Conservation (phyloP, 2,329 filamentous ascomycete genomes). For the Nannizzia gypsea region DNA sequence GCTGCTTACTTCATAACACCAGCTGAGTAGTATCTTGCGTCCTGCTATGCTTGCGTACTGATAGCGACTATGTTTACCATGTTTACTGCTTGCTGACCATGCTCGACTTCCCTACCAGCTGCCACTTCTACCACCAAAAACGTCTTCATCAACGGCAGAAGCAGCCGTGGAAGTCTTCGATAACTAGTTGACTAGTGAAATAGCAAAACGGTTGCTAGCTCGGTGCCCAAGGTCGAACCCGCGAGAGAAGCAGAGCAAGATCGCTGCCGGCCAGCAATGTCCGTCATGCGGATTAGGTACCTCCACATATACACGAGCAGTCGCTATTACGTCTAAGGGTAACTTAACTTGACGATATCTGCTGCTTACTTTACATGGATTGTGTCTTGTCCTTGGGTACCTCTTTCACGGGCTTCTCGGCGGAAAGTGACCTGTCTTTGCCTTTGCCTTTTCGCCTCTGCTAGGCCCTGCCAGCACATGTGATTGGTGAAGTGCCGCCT, state of each 20-base stretch:
- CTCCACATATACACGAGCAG: not conserved
- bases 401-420: not conserved
- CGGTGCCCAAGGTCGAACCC: not conserved
- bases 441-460: not conserved
- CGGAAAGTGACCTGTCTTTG: not conserved
- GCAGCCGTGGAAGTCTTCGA: not conserved
- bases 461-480: not conserved
- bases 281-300: conserved; percentile 1
- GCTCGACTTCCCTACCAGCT: not conserved
- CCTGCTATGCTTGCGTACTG: too few species aligned
- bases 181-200: not conserved
- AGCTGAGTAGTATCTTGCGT: too few species aligned
- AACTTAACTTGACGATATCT: too few species aligned
- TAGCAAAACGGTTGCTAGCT: not conserved
- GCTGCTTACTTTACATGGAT: too few species aligned
- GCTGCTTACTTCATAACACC: too few species aligned
- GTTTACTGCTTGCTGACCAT: not conserved
- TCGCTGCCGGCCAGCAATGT: not conserved
- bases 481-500: not conserved
- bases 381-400: not conserved
- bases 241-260: not conserved
- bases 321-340: not conserved
- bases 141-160: not conserved
- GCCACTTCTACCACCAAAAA: not conserved
- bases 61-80: not conserved